phyloP scores from a whole-genome alignment of 176 grass and related monocot species.

The Phyllostachys edulis region DNA sequence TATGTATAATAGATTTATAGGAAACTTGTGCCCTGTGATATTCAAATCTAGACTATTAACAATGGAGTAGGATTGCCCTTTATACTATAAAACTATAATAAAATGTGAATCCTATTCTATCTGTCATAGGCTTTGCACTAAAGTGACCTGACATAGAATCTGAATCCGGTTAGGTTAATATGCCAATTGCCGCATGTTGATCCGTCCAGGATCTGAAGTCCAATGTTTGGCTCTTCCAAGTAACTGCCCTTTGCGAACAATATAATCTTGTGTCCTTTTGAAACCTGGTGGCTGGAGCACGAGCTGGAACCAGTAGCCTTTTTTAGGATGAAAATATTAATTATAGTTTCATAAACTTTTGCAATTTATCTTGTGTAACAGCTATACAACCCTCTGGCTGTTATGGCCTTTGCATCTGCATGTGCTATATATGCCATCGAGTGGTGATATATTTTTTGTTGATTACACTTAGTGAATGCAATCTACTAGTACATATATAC shows the following conservation, averaged over 20 bases:
- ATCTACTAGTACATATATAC: background rate
- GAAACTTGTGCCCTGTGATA: background rate
- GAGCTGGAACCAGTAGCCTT: background rate
- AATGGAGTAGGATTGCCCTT: background rate
- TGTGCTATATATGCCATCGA: background rate
- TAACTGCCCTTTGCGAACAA: background rate
- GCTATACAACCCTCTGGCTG: too few relatives aligned
- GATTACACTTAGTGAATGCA: background rate
- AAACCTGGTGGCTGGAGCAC: background rate
- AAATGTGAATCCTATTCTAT: background rate
- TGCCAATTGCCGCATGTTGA: background rate
- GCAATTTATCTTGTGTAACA: background rate
- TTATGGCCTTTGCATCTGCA: background rate
- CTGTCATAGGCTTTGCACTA: background rate
- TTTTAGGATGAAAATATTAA: background rate
- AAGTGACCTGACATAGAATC: background rate
- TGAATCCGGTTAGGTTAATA: background rate
- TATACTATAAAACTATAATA: background rate
- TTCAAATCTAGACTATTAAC: background rate
- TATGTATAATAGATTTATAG: background rate
- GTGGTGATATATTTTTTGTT: background rate
- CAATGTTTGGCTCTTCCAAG: background rate
- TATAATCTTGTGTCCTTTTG: background rate
- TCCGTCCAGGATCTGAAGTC: background rate
- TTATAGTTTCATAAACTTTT: background rate